A percentile compares a stretch with the other conserved stretches of the same genome.
phyloP scores from a whole-genome alignment of 1,284 basidiomycete genomes.

The Flammula alnicola region DNA sequence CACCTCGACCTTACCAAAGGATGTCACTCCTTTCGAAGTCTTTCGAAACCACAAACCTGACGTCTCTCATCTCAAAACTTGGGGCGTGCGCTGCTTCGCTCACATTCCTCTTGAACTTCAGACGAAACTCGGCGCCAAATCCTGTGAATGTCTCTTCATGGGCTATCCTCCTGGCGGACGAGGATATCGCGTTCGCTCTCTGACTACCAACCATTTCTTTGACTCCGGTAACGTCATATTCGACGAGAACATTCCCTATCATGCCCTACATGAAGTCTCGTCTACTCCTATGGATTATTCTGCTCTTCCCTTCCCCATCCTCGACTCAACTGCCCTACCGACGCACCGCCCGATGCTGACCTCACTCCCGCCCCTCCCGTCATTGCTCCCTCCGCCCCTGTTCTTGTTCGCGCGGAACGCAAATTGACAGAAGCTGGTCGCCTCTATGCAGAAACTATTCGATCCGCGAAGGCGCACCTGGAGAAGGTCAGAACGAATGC shows the following conservation, averaged over 20 bases:
- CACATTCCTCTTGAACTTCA: slow-evolving; percentile 9
- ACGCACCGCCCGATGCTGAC: too few species aligned
- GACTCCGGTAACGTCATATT: slow-evolving; percentile 17
- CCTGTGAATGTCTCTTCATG: slow-evolving; percentile 15
- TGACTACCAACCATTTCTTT: slow-evolving; percentile 14
- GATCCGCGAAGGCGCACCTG: too few species aligned
- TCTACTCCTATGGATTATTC: not conserved
- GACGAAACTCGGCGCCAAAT: slow-evolving; percentile 11
- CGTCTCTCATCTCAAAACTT: not conserved
- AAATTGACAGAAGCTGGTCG: too few species aligned
- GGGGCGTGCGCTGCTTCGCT: slow-evolving; percentile 10
- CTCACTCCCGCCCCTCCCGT: too few species aligned
- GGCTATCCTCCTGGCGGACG: slow-evolving; percentile 12
- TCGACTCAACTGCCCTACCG: too few species aligned
- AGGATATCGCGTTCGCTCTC: slow-evolving; percentile 10
- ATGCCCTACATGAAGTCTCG: slow-evolving; percentile 3
- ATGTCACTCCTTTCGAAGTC: slow-evolving; percentile 10
- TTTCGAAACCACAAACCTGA: slow-evolving; percentile 1
- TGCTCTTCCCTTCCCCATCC: slow-evolving; percentile 11
- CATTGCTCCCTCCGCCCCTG: too few species aligned
- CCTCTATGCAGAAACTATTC: too few species aligned
- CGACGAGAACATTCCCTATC: slow-evolving; percentile 17
- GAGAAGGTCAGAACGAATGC: too few species aligned
- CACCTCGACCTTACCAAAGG: not conserved
- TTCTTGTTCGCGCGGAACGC: too few species aligned